Conservation (phyloP, 2,329 filamentous ascomycete genomes). For the Keithomyces neogunnii region DNA sequence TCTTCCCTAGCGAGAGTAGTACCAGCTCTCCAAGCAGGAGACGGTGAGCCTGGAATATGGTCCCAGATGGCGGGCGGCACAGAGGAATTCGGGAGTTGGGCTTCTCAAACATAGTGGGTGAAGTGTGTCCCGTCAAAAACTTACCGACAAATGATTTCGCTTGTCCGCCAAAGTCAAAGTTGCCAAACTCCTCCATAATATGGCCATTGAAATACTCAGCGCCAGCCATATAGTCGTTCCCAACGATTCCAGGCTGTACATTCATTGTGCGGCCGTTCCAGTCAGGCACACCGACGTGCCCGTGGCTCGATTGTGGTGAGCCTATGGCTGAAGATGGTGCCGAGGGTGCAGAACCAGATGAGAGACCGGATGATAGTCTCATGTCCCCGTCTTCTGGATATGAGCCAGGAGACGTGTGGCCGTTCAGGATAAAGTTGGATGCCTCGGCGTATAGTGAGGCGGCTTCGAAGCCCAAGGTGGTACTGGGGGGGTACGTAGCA, state of each 20-base stretch:
- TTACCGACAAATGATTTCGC: constrained; percentile 50
- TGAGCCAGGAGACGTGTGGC: constrained; percentile 37
- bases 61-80: too few relatives aligned
- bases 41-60: too few relatives aligned
- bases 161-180: constrained; percentile 36
- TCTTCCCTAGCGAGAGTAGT: too few relatives aligned
- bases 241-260: constrained; percentile 56
- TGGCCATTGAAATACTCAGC: constrained; percentile 44
- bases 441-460: constrained; percentile 36
- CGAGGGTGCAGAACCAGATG: constrained; percentile 52
- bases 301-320: constrained; percentile 56
- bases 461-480: constrained; percentile 35
- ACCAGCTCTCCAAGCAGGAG: too few relatives aligned
- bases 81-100: background rate
- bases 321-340: constrained; percentile 59
- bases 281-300: constrained; percentile 49
- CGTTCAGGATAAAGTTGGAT: constrained; percentile 35
- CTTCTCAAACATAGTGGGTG: background rate
- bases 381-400: constrained; percentile 44
- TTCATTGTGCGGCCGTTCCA: constrained; percentile 49
- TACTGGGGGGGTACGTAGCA: constrained; percentile 26
- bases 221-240: constrained; percentile 44
- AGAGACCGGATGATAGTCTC: constrained; percentile 47
- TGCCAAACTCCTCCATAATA: constrained; percentile 41
- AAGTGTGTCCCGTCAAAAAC: constrained; percentile 19